Conservation (phyloP, 306 rosid genomes). For the Oemleria cerasiformis region DNA sequence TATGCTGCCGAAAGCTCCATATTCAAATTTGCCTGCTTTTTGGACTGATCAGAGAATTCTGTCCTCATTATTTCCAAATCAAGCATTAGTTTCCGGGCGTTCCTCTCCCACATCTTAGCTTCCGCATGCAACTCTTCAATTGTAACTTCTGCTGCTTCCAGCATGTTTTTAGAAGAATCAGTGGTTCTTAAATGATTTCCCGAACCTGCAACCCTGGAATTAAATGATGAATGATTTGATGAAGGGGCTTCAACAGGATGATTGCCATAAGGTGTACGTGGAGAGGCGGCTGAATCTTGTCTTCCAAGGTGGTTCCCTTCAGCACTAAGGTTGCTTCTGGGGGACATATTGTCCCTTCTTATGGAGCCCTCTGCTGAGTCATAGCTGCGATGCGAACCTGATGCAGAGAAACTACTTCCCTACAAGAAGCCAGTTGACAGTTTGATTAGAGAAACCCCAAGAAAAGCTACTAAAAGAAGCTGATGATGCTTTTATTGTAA, state of each 20-base stretch:
- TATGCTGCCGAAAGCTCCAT: slow-evolving; percentile 54
- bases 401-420: slow-evolving; percentile 49
- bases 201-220: slow-evolving; percentile 29
- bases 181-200: slow-evolving; percentile 26
- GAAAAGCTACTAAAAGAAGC: not conserved
- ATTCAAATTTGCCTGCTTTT: slow-evolving; percentile 45
- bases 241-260: slow-evolving; percentile 7
- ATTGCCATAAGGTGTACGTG: slow-evolving; percentile 21
- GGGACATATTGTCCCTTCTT: slow-evolving; percentile 26
- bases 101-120: slow-evolving; percentile 97
- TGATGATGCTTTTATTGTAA: not conserved
- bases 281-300: slow-evolving; percentile 39
- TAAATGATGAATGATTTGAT: slow-evolving; percentile 34
- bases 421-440: slow-evolving; percentile 22
- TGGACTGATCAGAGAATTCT: slow-evolving; percentile 63
- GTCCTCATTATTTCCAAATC: slow-evolving; percentile 63
- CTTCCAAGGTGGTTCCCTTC: slow-evolving; percentile 30
- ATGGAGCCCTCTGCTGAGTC: slow-evolving; percentile 35
- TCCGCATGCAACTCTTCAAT: slow-evolving; percentile 75
- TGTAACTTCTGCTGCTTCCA: slow-evolving; percentile 51
- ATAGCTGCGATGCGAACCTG: slow-evolving; percentile 43
- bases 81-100: slow-evolving; percentile 73
- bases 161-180: slow-evolving; percentile 28
- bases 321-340: slow-evolving; percentile 25
- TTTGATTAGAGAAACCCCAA: not conserved